Evolutionary conservation across 352 stramenopile species (phyloP), one percentile per base, ranked within the genome.

Genomic region (Thalassiosira exigua): DNA sequence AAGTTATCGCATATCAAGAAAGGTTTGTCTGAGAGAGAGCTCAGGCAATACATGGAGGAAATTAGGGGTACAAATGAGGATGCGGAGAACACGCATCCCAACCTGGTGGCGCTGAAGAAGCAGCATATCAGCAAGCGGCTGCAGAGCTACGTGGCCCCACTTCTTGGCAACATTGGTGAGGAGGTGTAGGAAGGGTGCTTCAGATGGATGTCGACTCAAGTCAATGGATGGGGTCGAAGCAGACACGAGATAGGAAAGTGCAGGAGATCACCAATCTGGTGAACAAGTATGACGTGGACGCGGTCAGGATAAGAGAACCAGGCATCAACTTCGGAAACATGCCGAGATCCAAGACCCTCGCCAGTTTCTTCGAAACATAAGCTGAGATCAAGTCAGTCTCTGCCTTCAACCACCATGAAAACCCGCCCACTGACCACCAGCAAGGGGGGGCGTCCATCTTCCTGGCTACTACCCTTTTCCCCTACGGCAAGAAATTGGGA

Each of bases 221-320:
- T 60, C 9, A 60, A 60, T 33, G 21, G 5, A 4, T 33, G 52
- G 7, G 19, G 5, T n/a, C 24, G 7, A 33, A 36, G 22, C 19
- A 60, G 7, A 26, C 29, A 3, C 9, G 52, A 32, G 24, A 29
- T 39, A 4, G 24, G 9, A 60, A 60, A 19, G 12, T 33, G 9
- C 4, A 33, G 17, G 14, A 41, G 19, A 41, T 60, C 14, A 33
- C 11, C 4, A 19, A 60, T 24, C 29, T 60, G 5, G 22, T 9
- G 21, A 33, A 60, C 24, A 60, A 33, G 21, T 60, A 60, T 33
- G 52, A 60, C n/a, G 52, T 12, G 30, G 5, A 11, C 30, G 9
- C 19, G 24, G 5, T 4, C 36, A 4, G 4, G 5, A 12, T 4
- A n/a, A 4, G 5, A 17, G 5, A 26, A 60, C 5, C 5, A 9